These are phyloP conservation scores for Pythium chondricola DNA, from an alignment of 352 stramenopile genomes.

Conservation along the genomic window DNA sequence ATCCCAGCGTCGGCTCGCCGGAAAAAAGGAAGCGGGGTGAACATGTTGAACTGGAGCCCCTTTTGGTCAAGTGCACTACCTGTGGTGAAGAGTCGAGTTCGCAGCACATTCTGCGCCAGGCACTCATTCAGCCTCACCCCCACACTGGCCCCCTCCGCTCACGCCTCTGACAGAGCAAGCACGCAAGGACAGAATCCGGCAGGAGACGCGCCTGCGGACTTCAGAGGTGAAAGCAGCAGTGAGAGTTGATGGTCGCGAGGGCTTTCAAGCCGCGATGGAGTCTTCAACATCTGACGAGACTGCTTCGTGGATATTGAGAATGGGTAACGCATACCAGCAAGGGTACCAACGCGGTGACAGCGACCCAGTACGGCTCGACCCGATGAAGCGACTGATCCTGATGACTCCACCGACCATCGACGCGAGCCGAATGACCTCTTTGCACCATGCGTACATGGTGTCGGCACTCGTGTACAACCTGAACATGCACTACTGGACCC, in stretches of 20 bases:
- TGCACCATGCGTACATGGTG: constrained; percentile 1
- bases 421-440: not conserved
- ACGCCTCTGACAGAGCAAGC: not conserved
- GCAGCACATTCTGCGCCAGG: constrained; percentile 7
- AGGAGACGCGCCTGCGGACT: not conserved
- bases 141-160: constrained; percentile 11
- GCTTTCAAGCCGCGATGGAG: not conserved
- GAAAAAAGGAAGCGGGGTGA: not conserved
- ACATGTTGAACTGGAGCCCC: not conserved
- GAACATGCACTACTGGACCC: constrained; percentile 10
- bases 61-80: not conserved
- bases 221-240: not conserved
- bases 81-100: constrained; percentile 2
- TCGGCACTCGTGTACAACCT: constrained; percentile 2
- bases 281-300: not conserved
- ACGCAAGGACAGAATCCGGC: not conserved
- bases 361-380: constrained; percentile 1
- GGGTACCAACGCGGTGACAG: not conserved
- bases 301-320: not conserved
- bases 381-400: constrained; percentile 6
- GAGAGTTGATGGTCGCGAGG: not conserved
- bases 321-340: not conserved
- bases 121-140: constrained; percentile 1
- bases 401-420: not conserved
- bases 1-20: not conserved